Evolutionary conservation across 2,329 filamentous ascomycete genomes (phyloP).

Genomic region (Madurella fahalii): DNA sequence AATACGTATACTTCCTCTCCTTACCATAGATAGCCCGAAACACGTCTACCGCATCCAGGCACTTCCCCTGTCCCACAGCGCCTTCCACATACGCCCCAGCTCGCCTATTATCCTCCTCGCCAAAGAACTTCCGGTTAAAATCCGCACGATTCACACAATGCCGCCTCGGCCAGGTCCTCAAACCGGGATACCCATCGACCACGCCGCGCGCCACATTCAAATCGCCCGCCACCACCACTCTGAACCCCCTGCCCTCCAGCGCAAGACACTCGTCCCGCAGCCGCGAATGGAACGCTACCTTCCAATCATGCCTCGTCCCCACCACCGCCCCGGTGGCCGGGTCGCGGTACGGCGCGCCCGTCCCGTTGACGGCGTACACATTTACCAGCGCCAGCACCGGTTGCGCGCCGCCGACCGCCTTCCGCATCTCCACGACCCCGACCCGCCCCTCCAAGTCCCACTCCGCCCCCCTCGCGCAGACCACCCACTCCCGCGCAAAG

Average conservation of each 20-base stretch:
- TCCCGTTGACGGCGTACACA: slow-evolving; percentile 52
- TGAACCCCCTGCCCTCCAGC: slow-evolving; percentile 39
- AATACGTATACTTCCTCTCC: slow-evolving; percentile 46
- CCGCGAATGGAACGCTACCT: slow-evolving; percentile 43
- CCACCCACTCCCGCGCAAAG: slow-evolving; percentile 31
- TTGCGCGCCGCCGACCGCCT: neutral
- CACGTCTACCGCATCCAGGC: slow-evolving; percentile 39
- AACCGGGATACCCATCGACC: slow-evolving; percentile 39
- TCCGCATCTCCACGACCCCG: slow-evolving; percentile 38
- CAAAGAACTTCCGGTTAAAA: slow-evolving; percentile 47
- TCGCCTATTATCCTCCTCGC: slow-evolving; percentile 17
- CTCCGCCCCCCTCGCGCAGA: slow-evolving; percentile 36
- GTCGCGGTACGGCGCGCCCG: slow-evolving; percentile 42
- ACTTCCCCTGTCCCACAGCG: slow-evolving; percentile 25
- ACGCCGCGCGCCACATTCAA: slow-evolving; percentile 45
- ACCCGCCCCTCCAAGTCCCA: slow-evolving; percentile 53
- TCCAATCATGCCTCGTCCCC: slow-evolving; percentile 49
- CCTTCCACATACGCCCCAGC: slow-evolving; percentile 16
- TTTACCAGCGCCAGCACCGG: slow-evolving; percentile 43
- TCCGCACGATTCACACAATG: slow-evolving; percentile 49
- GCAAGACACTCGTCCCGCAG: slow-evolving; percentile 41
- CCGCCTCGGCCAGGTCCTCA: slow-evolving; percentile 41
- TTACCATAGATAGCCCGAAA: slow-evolving; percentile 43
- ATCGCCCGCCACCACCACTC: slow-evolving; percentile 47
- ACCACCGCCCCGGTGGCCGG: slow-evolving; percentile 37